A percentile compares a stretch with the other conserved stretches of the same genome.
These are phyloP conservation scores for Larix kaempferi DNA, from an alignment of 75 land plant genomes.

Conservation along the genomic window DNA sequence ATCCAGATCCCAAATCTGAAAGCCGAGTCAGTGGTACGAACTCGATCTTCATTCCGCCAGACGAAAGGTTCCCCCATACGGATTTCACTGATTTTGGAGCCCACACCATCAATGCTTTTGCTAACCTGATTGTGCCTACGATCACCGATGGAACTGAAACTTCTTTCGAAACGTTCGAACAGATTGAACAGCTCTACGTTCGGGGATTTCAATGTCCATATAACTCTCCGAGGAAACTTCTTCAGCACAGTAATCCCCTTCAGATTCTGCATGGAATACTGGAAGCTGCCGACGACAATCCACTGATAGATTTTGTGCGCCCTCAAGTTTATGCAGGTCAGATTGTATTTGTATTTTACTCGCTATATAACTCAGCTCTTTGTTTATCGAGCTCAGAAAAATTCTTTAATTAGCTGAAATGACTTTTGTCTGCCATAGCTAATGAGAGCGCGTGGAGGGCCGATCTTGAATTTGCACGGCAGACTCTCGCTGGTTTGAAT, in stretches of 20 bases:
- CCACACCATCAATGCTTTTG: neutral
- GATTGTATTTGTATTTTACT: no score
- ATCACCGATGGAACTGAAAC: neutral
- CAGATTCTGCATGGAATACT: neutral
- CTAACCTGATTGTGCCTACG: neutral
- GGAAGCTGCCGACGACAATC: neutral
- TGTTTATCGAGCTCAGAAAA: neutral
- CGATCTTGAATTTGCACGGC: slow-evolving; percentile 52
- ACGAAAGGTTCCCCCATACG: neutral
- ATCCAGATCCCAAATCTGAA: neutral
- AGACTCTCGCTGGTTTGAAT: slow-evolving; percentile 55
- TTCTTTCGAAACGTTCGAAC: slow-evolving; percentile 25
- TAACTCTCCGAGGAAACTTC: neutral
- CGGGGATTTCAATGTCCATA: neutral
- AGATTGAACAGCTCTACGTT: slow-evolving; percentile 19
- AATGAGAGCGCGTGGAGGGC: slow-evolving; percentile 14
- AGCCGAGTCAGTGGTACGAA: neutral
- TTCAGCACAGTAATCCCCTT: neutral
- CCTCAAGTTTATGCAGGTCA: neutral
- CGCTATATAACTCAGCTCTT: neutral
- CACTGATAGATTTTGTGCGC: neutral
- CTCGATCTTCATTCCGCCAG: neutral
- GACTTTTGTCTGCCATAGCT: neutral
- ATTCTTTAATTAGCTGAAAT: neutral
- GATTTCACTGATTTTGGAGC: neutral